Evolutionary conservation across 2,329 filamentous ascomycete genomes (phyloP).

Genomic region (Lasiodiplodia theobromae): DNA sequence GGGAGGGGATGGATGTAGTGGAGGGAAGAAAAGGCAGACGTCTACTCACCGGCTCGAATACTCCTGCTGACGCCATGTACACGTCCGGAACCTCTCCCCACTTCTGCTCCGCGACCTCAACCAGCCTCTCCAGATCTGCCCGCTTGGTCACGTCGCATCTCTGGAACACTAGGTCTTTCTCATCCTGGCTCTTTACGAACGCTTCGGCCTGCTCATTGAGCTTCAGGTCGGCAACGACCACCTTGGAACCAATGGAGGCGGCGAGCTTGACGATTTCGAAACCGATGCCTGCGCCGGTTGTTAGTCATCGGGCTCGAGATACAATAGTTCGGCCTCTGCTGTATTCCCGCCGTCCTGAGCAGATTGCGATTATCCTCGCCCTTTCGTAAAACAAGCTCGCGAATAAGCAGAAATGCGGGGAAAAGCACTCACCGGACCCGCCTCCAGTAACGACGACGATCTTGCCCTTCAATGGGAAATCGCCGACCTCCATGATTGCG

Average conservation of each 20-base stretch:
- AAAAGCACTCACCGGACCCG: slow-evolving; percentile 21
- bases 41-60: slow-evolving; percentile 29
- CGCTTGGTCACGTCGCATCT: slow-evolving; percentile 27
- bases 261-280: slow-evolving; percentile 89
- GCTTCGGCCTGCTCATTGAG: slow-evolving; percentile 5
- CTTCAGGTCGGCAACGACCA: slow-evolving; percentile 26
- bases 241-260: slow-evolving; percentile 81
- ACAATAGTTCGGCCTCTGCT: not conserved
- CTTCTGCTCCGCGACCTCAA: slow-evolving; percentile 8
- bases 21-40: not conserved
- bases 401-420: not conserved
- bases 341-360: no score
- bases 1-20: not conserved
- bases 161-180: slow-evolving; percentile 2
- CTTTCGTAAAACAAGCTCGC: no score
- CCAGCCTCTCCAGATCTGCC: slow-evolving; percentile 14
- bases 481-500: slow-evolving; percentile 17
- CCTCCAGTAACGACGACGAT: slow-evolving; percentile 30
- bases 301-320: not conserved
- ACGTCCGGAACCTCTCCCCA: slow-evolving; percentile 29
- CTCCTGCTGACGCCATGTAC: slow-evolving; percentile 22
- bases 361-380: no score
- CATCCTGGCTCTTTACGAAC: not conserved
- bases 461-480: slow-evolving; percentile 29
- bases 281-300: slow-evolving; percentile 58